These are phyloP conservation scores for Dictyostelium citrinum DNA, from an alignment of 78 protist species.

Conservation along the genomic window DNA sequence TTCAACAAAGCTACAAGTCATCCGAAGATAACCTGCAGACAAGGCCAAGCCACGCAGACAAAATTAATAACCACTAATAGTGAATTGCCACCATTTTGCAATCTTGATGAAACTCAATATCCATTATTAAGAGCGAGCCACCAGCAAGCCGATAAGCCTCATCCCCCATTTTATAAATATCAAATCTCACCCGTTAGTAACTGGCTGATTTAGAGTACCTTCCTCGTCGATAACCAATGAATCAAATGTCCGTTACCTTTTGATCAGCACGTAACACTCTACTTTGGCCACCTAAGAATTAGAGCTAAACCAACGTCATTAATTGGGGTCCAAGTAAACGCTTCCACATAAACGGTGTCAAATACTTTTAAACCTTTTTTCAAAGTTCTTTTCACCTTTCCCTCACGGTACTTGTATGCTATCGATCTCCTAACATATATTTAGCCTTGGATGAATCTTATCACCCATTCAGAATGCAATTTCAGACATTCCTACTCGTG, in stretches of 20 bases:
- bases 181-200: slow-evolving; percentile 8
- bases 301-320: slow-evolving; percentile 4
- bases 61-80: not conserved
- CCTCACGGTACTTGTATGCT: slow-evolving; percentile 96
- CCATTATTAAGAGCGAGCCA: not conserved
- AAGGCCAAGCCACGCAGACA: not conserved
- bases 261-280: slow-evolving; percentile 10
- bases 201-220: not conserved
- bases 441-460: slow-evolving; percentile 89
- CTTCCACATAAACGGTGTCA: slow-evolving; percentile 74
- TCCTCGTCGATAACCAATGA: not conserved
- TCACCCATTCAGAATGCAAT: slow-evolving; percentile 91
- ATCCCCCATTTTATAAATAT: not conserved
- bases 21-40: not conserved
- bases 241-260: not conserved
- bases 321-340: slow-evolving; percentile 26
- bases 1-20: not conserved
- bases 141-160: not conserved
- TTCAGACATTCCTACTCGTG: slow-evolving; percentile 92
- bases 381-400: slow-evolving; percentile 96
- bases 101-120: not conserved
- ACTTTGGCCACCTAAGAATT: not conserved
- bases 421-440: slow-evolving; percentile 82
- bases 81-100: not conserved
- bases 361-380: slow-evolving; percentile 89